Evolutionary conservation across 768 basidiomycete species (phyloP), one percentile per base, ranked within the genome.

Genomic region (Tulasnella sp.): DNA sequence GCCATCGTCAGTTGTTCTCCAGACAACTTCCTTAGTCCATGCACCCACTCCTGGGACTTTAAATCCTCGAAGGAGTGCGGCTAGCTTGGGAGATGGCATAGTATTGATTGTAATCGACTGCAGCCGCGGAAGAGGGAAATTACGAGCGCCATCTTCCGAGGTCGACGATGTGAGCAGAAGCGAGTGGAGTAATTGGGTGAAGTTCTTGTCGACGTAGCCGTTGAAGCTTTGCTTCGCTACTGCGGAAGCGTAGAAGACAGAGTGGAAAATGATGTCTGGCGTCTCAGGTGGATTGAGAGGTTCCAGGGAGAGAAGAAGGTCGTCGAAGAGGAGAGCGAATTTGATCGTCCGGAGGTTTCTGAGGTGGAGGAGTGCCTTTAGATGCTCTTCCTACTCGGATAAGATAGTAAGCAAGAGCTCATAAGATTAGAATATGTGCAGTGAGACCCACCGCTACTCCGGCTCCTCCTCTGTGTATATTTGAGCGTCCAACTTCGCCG

Each of bases 401-500:
- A 12, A 3, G 40, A 74, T 40, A 14, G n/a, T 56, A 44, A 48
- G 8, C n/a, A 75, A 75, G 18, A 34, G 40, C 19, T n/a, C 21
- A 46, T 31, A 5, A 1, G 21, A 16, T n/a, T 46, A n/a, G 1
- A 40, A 36, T 8, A 52, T n/a, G n/a, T 19, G 24, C 7, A 14
- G 40, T 19, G 27, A 75, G 48, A 21, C 48, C 39, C 58, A 77
- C 56, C 7, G 58, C 56, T 12, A 71, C 58, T 24, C 76, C 76
- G 6, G 34, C 76, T 3, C 48, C 58, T 39, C 27, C 52, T 40
- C 76, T 18, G 38, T 77, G 48, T 18, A 68, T 18, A 68, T 77
- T 77, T 38, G 58, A 42, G 21, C 58, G 48, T 4, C 76, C 76
- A 27, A 77, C 68, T 19, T 77, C 76, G 21, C 76, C 76, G 42